A percentile compares a stretch with the other conserved stretches of the same genome.
Conservation (phyloP, 805 yeast genomes). For the Metschnikowia lochheadii region DNA sequence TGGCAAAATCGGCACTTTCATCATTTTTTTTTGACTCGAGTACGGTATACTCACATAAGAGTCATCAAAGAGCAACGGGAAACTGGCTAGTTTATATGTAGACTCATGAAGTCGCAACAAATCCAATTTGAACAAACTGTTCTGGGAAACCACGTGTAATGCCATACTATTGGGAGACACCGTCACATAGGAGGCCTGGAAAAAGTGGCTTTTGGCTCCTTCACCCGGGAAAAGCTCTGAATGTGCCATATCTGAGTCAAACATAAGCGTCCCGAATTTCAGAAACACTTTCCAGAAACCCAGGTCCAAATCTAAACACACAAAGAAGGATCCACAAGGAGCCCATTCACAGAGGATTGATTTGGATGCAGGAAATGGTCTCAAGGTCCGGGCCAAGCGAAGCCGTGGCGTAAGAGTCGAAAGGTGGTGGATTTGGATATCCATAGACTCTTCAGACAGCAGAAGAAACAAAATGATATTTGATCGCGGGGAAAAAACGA, state of each 20-base stretch:
- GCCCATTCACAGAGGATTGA: slow-evolving; percentile 25
- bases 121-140: slow-evolving; percentile 21
- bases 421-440: not conserved
- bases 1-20: slow-evolving; percentile 30
- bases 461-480: slow-evolving; percentile 9
- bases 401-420: not conserved
- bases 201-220: slow-evolving; percentile 17
- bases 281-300: slow-evolving; percentile 32
- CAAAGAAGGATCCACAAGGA: slow-evolving; percentile 33
- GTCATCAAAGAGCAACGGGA: slow-evolving; percentile 21
- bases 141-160: slow-evolving; percentile 16
- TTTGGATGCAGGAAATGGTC: not conserved
- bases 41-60: slow-evolving; percentile 25
- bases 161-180: slow-evolving; percentile 26
- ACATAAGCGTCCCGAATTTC: slow-evolving; percentile 31
- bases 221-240: slow-evolving; percentile 1
- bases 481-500: slow-evolving; percentile 16
- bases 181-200: slow-evolving; percentile 21
- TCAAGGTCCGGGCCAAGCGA: not conserved
- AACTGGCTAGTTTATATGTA: slow-evolving; percentile 4
- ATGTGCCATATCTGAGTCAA: slow-evolving; percentile 20
- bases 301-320: slow-evolving; percentile 16
- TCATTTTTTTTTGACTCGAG: slow-evolving; percentile 13
- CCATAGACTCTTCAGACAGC: not conserved
- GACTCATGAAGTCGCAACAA: slow-evolving; percentile 13